A percentile compares a stretch with the other conserved stretches of the same genome.
Conservation (phyloP, 1,284 basidiomycete species). For the Ceratobasidium sp. region DNA sequence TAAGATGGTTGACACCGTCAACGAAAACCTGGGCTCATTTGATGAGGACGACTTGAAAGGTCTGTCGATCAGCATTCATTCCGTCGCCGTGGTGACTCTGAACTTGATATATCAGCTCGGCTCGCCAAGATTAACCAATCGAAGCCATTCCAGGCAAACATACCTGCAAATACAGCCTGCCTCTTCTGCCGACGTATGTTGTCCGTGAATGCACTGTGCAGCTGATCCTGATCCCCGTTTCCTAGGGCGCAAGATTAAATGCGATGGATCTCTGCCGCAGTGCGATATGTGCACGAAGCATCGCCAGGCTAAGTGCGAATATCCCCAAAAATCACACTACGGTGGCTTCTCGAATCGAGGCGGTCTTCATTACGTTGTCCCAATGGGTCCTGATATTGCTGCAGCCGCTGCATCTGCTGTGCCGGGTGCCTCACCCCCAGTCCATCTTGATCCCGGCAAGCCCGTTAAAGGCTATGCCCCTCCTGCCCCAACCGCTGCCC, state of each 20-base stretch:
- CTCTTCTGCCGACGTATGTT: conserved; percentile 33
- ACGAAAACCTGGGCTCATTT: conserved; percentile 29
- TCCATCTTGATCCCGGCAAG: conserved; percentile 24
- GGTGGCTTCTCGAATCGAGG: conserved; percentile 38
- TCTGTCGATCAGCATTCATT: neutral
- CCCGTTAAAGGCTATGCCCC: conserved; percentile 35
- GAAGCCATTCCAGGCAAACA: conserved; percentile 37
- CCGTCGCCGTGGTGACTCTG: conserved; percentile 1
- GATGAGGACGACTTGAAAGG: conserved; percentile 31
- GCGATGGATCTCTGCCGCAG: conserved; percentile 35
- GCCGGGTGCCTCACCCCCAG: conserved; percentile 23
- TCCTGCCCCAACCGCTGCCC: conserved; percentile 12
- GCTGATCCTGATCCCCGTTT: conserved; percentile 16
- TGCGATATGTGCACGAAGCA: conserved; percentile 37
- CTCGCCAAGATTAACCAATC: conserved; percentile 38
- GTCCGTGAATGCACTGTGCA: neutral
- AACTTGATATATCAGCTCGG: conserved; percentile 33
- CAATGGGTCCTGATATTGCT: conserved; percentile 40
- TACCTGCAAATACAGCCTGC: conserved; percentile 36
- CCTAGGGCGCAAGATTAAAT: conserved; percentile 36
- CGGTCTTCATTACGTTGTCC: conserved; percentile 36
- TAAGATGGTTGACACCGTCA: conserved; percentile 35
- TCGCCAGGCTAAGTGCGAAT: conserved; percentile 38
- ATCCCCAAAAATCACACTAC: conserved; percentile 36
- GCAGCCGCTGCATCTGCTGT: conserved; percentile 29